Evolutionary conservation across 106 monocot genomes (phyloP).

Genomic region (Posidonia australis): DNA sequence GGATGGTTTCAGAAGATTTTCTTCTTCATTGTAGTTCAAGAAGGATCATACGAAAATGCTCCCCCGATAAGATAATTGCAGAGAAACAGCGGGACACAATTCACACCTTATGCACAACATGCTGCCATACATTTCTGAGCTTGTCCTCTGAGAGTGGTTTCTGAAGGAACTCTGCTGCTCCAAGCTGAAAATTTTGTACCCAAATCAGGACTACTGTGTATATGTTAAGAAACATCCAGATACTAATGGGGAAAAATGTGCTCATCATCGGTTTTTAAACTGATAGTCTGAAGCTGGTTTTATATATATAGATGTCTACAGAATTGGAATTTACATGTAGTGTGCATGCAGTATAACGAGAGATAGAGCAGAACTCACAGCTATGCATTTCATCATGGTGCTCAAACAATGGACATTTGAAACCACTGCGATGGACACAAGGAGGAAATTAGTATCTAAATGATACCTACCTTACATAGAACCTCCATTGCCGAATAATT

Average conservation of each 20-base stretch:
- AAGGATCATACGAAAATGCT: no score
- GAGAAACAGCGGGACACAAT: background rate
- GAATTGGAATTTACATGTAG: background rate
- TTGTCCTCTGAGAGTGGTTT: constrained; percentile 85
- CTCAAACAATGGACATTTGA: constrained; percentile 46
- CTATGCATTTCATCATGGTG: constrained; percentile 78
- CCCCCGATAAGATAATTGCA: background rate
- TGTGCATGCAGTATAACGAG: background rate
- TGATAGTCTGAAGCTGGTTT: no score
- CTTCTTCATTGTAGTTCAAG: no score
- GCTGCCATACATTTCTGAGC: constrained; percentile 76
- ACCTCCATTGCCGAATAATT: no score
- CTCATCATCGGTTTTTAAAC: no score
- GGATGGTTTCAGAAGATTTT: no score
- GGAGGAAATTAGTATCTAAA: no score
- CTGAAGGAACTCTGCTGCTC: constrained; percentile 76
- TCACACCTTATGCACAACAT: constrained; percentile 77
- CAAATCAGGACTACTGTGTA: background rate
- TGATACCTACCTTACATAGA: no score
- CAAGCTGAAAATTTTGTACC: constrained; percentile 37
- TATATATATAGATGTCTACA: background rate
- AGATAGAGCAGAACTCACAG: constrained; percentile 32
- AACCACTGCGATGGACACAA: constrained; percentile 37
- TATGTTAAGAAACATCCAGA: no score
- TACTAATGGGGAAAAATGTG: no score